A percentile compares a stretch with the other conserved stretches of the same genome.
phyloP scores from a whole-genome alignment of 441 rosid species.

The Mallotus japonicus region DNA sequence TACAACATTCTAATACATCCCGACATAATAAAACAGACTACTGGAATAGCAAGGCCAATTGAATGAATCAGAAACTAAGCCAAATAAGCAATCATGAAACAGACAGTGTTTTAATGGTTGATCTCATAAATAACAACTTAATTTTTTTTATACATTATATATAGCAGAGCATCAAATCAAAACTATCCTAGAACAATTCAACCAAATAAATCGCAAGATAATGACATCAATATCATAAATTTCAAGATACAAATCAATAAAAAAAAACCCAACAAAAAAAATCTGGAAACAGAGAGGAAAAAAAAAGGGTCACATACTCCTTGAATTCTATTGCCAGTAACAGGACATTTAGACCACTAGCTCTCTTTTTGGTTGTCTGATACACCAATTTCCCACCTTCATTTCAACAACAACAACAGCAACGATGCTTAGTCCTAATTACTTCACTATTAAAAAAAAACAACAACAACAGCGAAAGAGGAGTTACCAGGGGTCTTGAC shows the following conservation, averaged over 20 bases:
- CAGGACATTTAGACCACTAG: constrained; percentile 80
- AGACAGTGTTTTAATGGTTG: background rate
- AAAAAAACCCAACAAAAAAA: background rate
- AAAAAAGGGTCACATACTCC: constrained; percentile 44
- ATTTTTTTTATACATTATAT: no score
- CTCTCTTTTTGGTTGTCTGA: constrained; percentile 85
- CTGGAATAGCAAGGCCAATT: background rate
- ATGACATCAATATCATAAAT: background rate
- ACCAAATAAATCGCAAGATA: background rate
- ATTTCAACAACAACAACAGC: background rate
- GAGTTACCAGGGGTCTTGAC: constrained; percentile 56
- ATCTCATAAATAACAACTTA: no score
- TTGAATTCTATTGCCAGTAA: constrained; percentile 81
- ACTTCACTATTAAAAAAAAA: background rate
- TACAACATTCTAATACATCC: background rate
- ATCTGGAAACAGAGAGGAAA: background rate
- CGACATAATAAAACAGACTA: background rate
- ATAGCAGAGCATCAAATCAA: no score
- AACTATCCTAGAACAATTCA: background rate
- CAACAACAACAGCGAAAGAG: background rate
- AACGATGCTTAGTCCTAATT: background rate
- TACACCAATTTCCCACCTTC: constrained; percentile 81
- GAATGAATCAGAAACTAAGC: background rate
- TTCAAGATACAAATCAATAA: background rate
- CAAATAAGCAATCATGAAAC: background rate